These are phyloP conservation scores for Solanum hybrid DNA, from an alignment of 305 asterid genomes.

Conservation along the genomic window DNA sequence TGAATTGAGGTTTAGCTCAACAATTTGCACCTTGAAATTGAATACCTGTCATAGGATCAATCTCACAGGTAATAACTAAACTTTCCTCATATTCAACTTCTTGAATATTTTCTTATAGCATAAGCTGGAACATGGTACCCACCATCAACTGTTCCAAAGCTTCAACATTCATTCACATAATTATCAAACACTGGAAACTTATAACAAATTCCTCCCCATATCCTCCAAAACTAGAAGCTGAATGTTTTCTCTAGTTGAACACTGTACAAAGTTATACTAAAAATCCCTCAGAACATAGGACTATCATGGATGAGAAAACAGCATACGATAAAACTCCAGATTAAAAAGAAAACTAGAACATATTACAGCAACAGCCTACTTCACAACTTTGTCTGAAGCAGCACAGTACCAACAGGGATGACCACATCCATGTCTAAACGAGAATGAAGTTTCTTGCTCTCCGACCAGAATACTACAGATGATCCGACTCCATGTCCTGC, in stretches of 20 bases:
- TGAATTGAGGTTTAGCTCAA: neutral
- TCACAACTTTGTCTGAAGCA: conserved; percentile 16
- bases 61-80: neutral
- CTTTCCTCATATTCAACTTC: neutral
- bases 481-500: neutral
- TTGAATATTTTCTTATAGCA: neutral
- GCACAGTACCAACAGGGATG: conserved; percentile 1
- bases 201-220: neutral
- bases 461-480: neutral
- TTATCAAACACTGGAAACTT: neutral
- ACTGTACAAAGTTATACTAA: conserved; percentile 16
- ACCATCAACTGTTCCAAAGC: neutral
- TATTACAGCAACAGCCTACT: conserved; percentile 18
- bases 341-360: conserved; percentile 8
- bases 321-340: conserved; percentile 31
- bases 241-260: neutral
- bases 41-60: neutral
- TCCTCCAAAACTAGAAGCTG: neutral
- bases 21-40: neutral
- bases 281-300: conserved; percentile 8
- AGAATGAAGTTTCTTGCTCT: neutral
- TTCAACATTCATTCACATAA: neutral
- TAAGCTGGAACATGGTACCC: neutral
- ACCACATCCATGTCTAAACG: neutral
- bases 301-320: conserved; percentile 12